Percentiles rank a stretch among this genome's conserved stretches.
phyloP scores from a whole-genome alignment of 345 rosid genomes.

The Syzygium oleosum region DNA sequence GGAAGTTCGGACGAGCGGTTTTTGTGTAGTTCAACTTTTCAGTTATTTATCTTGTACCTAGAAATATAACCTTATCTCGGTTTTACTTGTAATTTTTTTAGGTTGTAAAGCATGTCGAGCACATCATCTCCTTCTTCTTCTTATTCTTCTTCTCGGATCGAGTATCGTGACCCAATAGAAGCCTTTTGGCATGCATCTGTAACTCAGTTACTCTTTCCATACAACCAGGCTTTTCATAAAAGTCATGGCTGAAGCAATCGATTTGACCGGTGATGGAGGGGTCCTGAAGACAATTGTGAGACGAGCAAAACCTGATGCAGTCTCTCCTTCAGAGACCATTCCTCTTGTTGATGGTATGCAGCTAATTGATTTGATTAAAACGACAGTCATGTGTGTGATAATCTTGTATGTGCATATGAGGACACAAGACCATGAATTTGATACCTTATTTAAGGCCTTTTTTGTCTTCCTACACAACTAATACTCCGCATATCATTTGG shows the following conservation, averaged over 20 bases:
- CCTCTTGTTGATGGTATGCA: conserved; percentile 81
- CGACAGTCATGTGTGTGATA: not conserved
- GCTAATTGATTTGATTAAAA: not conserved
- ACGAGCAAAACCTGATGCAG: conserved; percentile 56
- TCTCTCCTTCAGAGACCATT: conserved; percentile 60
- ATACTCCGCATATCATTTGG: not conserved
- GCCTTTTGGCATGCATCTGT: not conserved
- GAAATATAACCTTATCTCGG: not conserved
- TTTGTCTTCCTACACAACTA: not conserved
- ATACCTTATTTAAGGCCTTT: not conserved
- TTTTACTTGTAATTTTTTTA: not conserved
- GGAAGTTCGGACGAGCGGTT: not conserved
- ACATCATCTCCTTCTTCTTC: not conserved
- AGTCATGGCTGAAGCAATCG: conserved; percentile 50
- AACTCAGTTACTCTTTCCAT: not conserved
- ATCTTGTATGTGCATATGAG: not conserved
- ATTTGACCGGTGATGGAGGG: conserved; percentile 80
- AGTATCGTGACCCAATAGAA: not conserved
- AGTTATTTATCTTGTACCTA: not conserved
- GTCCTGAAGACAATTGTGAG: conserved; percentile 56
- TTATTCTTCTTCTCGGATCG: not conserved
- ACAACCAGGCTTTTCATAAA: not conserved
- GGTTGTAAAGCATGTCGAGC: not conserved
- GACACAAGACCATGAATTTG: not conserved
- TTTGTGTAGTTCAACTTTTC: not conserved